phyloP scores from a whole-genome alignment of 495 filamentous ascomycete genomes.

The Amorphotheca resinae region DNA sequence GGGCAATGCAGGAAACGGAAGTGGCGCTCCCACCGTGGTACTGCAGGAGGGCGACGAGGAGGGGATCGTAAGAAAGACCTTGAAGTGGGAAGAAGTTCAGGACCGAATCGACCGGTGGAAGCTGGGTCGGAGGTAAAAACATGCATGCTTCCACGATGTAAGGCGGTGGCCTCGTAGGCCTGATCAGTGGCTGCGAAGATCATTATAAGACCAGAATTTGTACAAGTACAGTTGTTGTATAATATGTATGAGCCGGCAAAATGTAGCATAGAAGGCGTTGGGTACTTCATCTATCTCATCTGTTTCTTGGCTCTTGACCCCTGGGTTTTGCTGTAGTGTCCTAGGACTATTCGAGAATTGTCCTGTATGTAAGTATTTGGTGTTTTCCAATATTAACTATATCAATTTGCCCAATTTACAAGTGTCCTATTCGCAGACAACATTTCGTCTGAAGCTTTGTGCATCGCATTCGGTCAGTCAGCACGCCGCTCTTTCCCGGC shows the following conservation, averaged over 20 bases:
- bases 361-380: no score
- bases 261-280: neutral
- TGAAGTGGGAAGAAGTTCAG: slow-evolving; percentile 85
- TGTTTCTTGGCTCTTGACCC: no score
- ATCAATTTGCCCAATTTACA: no score
- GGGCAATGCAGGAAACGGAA: slow-evolving; percentile 63
- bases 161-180: neutral
- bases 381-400: no score
- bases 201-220: no score
- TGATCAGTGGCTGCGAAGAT: neutral
- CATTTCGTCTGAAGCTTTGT: no score
- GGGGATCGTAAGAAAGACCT: slow-evolving; percentile 37
- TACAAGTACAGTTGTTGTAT: neutral
- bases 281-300: neutral
- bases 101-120: slow-evolving; percentile 74
- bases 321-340: no score
- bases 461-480: no score
- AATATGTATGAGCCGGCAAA: neutral
- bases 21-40: slow-evolving; percentile 87
- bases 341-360: no score
- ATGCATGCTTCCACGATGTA: no score
- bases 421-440: no score
- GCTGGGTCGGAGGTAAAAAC: slow-evolving; percentile 54
- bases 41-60: slow-evolving; percentile 64
- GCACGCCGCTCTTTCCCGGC: no score